Evolutionary conservation across 257 asterid species (phyloP).

Genomic region (Nemophila menziesii): DNA sequence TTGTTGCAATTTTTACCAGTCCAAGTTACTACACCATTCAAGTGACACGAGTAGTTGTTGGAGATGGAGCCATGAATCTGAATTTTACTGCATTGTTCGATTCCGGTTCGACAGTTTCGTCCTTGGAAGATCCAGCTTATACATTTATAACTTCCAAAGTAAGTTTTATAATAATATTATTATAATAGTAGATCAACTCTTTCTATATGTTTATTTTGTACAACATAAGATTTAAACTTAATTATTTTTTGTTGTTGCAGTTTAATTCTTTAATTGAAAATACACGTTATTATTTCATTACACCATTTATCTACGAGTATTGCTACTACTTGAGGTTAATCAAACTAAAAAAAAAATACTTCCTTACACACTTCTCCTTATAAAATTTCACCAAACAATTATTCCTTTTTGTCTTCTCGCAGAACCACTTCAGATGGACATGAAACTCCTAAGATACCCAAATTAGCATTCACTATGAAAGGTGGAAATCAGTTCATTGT

Average conservation of each 20-base stretch:
- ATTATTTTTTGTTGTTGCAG: conserved; percentile 26
- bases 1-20: not conserved
- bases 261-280: conserved; percentile 44
- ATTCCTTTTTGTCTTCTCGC: conserved; percentile 14
- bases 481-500: conserved; percentile 50
- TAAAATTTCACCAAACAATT: no score
- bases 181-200: no score
- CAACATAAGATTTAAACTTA: no score
- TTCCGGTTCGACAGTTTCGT: not conserved
- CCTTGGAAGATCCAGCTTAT: not conserved
- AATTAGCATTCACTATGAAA: conserved; percentile 64
- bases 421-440: conserved; percentile 42
- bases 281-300: conserved; percentile 32
- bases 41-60: not conserved
- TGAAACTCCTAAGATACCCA: no score
- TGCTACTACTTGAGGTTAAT: conserved; percentile 54
- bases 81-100: not conserved
- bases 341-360: no score
- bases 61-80: not conserved
- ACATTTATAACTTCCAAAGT: not conserved
- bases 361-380: no score
- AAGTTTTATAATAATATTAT: not conserved
- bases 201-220: no score
- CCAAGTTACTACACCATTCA: not conserved
- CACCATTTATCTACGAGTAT: conserved; percentile 58